Percentiles rank a stretch among this genome's conserved stretches.
Conservation (phyloP, 371 early-diverging fungal genomes). For the Mortierella sp. region DNA sequence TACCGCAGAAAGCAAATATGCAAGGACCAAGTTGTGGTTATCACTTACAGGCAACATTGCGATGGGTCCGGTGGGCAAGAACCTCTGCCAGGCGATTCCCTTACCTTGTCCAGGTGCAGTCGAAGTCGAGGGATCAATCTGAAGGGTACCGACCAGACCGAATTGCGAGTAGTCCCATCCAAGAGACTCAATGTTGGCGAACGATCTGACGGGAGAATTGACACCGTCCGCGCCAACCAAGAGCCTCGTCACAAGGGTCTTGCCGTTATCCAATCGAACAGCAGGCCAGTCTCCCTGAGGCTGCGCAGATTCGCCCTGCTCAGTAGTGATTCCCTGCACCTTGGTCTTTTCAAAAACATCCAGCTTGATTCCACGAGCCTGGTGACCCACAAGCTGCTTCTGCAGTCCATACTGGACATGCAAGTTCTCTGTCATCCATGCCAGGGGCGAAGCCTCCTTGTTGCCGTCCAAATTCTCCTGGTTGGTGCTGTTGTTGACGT, state of each 20-base stretch:
- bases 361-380: conserved; percentile 60
- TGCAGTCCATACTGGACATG: conserved; percentile 69
- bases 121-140: conserved; percentile 68
- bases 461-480: conserved; percentile 61
- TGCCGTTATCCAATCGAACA: conserved; percentile 70
- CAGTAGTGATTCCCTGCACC: conserved; percentile 64
- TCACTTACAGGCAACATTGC: conserved; percentile 88
- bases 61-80: conserved; percentile 94
- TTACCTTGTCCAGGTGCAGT: conserved; percentile 42
- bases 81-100: conserved; percentile 89
- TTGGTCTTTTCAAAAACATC: conserved; percentile 70
- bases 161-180: conserved; percentile 93
- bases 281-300: conserved; percentile 71
- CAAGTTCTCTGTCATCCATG: conserved; percentile 65
- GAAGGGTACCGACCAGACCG: conserved; percentile 93
- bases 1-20: no score
- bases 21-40: background rate
- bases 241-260: conserved; percentile 66
- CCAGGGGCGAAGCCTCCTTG: conserved; percentile 56
- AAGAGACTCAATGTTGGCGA: conserved; percentile 85
- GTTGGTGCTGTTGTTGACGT: conserved; percentile 69
- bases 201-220: conserved; percentile 87
- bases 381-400: conserved; percentile 64
- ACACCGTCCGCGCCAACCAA: conserved; percentile 95
- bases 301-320: conserved; percentile 13